Evolutionary conservation across 345 rosid species (phyloP).

Genomic region (Abelmoschus esculentus): DNA sequence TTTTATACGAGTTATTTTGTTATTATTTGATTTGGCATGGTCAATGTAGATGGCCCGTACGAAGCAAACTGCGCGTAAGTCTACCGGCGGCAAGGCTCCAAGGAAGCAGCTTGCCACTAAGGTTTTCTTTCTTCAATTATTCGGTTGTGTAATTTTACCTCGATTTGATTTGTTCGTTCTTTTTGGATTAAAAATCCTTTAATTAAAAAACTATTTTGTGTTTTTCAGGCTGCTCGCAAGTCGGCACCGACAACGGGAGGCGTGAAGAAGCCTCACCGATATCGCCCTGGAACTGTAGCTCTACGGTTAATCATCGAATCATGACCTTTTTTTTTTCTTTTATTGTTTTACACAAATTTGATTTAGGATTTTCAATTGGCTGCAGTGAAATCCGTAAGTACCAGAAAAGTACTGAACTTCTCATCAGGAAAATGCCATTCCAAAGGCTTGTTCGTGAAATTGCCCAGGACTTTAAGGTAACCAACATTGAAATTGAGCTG

Average conservation of each 20-base stretch:
- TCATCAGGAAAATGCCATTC: conserved; percentile 79
- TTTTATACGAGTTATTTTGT: neutral
- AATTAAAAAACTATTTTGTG: no score
- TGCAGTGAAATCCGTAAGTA: conserved; percentile 82
- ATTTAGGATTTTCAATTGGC: neutral
- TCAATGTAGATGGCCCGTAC: conserved; percentile 67
- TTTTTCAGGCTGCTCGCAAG: conserved; percentile 73
- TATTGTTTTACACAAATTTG: neutral
- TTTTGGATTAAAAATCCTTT: neutral
- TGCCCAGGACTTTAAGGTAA: conserved; percentile 79
- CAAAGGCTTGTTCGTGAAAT: conserved; percentile 91
- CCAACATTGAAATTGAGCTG: neutral
- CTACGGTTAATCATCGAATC: conserved; percentile 44
- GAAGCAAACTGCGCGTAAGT: conserved; percentile 92
- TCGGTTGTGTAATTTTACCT: neutral
- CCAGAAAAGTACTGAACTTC: conserved; percentile 84
- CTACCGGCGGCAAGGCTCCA: conserved; percentile 95
- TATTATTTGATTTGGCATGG: neutral
- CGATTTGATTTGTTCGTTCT: neutral
- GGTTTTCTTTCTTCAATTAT: conserved; percentile 22
- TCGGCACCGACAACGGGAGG: conserved; percentile 92
- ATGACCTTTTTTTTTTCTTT: neutral
- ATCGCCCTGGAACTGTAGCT: conserved; percentile 95
- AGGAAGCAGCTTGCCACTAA: conserved; percentile 94
- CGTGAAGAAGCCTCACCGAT: conserved; percentile 90